Conservation (phyloP, 2,329 filamentous ascomycete species). For the Epicoccum nigrum region DNA sequence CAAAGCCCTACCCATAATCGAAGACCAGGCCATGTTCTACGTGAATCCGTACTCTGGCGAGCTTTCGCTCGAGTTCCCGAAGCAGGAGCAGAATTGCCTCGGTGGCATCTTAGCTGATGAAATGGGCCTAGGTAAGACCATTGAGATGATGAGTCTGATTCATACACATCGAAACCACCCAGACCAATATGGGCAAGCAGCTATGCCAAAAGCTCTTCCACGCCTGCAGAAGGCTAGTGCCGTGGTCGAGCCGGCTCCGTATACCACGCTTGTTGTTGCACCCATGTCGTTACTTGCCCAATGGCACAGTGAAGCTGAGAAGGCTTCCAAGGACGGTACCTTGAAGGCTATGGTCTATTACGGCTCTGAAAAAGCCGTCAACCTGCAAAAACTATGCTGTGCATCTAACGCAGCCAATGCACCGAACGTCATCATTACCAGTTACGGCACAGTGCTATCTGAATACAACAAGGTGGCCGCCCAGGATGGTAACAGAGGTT, state of each 20-base stretch:
- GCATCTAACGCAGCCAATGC: constrained; percentile 74
- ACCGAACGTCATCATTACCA: constrained; percentile 91
- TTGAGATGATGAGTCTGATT: constrained; percentile 94
- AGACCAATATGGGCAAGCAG: constrained; percentile 33
- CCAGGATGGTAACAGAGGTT: constrained; percentile 68
- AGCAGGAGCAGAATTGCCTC: constrained; percentile 91
- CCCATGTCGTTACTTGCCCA: constrained; percentile 96
- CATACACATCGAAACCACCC: constrained; percentile 77
- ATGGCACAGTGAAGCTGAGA: constrained; percentile 94
- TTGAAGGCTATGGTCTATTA: constrained; percentile 91
- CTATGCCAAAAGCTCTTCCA: constrained; percentile 66
- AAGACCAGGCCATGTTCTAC: constrained; percentile 78
- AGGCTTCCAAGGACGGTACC: constrained; percentile 82
- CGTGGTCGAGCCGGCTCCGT: constrained; percentile 72
- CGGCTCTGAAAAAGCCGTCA: constrained; percentile 79
- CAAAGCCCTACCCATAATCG: constrained; percentile 69
- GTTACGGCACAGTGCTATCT: constrained; percentile 88
- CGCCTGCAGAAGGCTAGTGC: constrained; percentile 64
- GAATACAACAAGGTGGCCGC: constrained; percentile 79
- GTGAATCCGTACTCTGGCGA: constrained; percentile 98
- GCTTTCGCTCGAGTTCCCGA: constrained; percentile 86
- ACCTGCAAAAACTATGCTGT: constrained; percentile 80
- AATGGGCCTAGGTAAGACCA: constrained; percentile 98
- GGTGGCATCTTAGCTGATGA: constrained; percentile 94
- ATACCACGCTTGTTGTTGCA: constrained; percentile 92